Evolutionary conservation across 192 early-diverging fungal genomes (phyloP), one percentile per base, ranked within the genome.

Genomic region (Geranomyces michiganensis): DNA sequence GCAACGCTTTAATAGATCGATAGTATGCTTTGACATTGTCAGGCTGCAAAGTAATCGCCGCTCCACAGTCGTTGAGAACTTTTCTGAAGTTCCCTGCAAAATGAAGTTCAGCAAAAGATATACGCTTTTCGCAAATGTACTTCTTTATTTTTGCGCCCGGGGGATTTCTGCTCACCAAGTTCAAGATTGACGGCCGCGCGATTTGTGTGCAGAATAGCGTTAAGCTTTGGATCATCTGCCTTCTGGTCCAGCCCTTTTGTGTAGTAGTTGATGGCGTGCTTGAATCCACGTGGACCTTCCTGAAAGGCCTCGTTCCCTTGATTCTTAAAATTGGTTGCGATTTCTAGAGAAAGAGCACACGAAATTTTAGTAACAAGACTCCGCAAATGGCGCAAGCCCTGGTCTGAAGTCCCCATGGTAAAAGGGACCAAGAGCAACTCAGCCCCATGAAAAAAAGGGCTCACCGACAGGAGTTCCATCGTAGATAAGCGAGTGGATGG

Each of bases 251-350:
- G 75, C 0, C 89, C 97, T 53, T 95, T 89, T 29, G 93, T 92
- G 82, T 99, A 99, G 78, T 79, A 95, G 30, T 81, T 68, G 24
- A 92, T 84, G 4, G 96, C 97, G 59, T 94, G 88, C 44, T 84
- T 73, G 80, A 88, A 97, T 36, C 76, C 68, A 64, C 86, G 86
- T 9, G 29, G 43, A 14, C 91, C 90, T 31, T 75, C 84, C 69
- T 91, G 85, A 81, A 95, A 98, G 58, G 85, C 82, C 17, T 94
- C 93, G 81, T 99, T 99, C 73, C 97, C 97, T 81, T 97, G 94
- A 56, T 90, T 89, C 80, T 97, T 98, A 68, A 96, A 94, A 82
- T 96, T 97, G 30, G 82, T 80, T 8, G 97, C 96, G 65, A 94
- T 86, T 71, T 91, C 88, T 87, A 85, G 79, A 84, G 48, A 67